Conservation (phyloP, 2,329 filamentous ascomycete genomes). For the Atkinsonella texensis region DNA sequence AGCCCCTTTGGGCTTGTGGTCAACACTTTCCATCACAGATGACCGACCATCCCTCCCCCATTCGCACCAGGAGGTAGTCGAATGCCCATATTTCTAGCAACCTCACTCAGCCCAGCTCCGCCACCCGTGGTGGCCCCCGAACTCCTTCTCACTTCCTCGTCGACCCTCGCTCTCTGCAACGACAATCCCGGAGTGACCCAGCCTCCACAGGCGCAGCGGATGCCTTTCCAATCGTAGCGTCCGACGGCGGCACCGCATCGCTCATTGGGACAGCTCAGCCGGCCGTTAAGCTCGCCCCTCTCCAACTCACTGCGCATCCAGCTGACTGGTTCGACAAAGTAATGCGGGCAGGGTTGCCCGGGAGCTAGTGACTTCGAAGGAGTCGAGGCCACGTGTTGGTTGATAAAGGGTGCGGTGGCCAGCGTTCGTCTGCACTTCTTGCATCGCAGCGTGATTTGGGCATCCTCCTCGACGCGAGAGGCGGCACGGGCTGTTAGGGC, state of each 20-base stretch:
- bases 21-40: neutral
- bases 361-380: slow-evolving; percentile 2
- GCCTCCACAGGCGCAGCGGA: slow-evolving; percentile 79
- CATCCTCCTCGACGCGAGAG: neutral
- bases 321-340: slow-evolving; percentile 82
- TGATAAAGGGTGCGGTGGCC: slow-evolving; percentile 47
- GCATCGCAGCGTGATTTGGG: slow-evolving; percentile 49
- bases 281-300: slow-evolving; percentile 68
- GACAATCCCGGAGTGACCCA: slow-evolving; percentile 91
- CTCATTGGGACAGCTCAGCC: slow-evolving; percentile 66
- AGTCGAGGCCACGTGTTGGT: slow-evolving; percentile 38
- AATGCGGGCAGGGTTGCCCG: slow-evolving; percentile 54
- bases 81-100: slow-evolving; percentile 29
- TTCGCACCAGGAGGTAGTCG: slow-evolving; percentile 40
- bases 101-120: slow-evolving; percentile 11
- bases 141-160: slow-evolving; percentile 41
- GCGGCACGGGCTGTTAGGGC: neutral
- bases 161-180: slow-evolving; percentile 69
- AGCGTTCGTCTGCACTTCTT: slow-evolving; percentile 73
- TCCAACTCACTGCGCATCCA: slow-evolving; percentile 89
- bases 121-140: slow-evolving; percentile 3
- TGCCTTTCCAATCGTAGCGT: slow-evolving; percentile 91
- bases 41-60: neutral
- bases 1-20: no score
- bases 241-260: slow-evolving; percentile 77